Conservation (phyloP, 1,139 yeast genomes). For the Debaryomyces udenii region DNA sequence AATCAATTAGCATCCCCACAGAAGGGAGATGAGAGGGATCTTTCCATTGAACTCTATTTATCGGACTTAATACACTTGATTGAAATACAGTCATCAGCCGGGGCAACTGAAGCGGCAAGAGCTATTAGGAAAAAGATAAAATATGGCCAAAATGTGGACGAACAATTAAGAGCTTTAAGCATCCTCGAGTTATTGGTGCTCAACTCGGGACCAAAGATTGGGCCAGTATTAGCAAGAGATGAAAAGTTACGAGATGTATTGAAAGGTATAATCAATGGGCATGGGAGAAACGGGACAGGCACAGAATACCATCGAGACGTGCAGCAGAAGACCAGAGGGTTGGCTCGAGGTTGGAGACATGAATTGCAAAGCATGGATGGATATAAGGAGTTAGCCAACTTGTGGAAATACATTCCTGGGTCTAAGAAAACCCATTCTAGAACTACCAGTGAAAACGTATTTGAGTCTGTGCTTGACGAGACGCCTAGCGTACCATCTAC, state of each 20-base stretch:
- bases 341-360: slow-evolving; percentile 67
- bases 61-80: slow-evolving; percentile 44
- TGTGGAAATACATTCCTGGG: slow-evolving; percentile 44
- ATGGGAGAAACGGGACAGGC: slow-evolving; percentile 43
- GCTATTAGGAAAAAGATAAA: slow-evolving; percentile 86
- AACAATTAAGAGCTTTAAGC: slow-evolving; percentile 68
- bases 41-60: slow-evolving; percentile 38
- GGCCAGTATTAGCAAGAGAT: slow-evolving; percentile 65
- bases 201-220: slow-evolving; percentile 63
- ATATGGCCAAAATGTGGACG: slow-evolving; percentile 64
- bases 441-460: slow-evolving; percentile 17
- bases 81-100: slow-evolving; percentile 38
- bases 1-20: slow-evolving; percentile 43
- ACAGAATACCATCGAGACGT: slow-evolving; percentile 47
- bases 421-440: slow-evolving; percentile 14
- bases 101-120: slow-evolving; percentile 84
- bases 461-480: slow-evolving; percentile 20
- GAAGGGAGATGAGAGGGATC: slow-evolving; percentile 37
- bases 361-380: slow-evolving; percentile 57
- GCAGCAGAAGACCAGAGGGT: slow-evolving; percentile 43
- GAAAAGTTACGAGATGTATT: slow-evolving; percentile 70
- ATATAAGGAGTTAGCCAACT: slow-evolving; percentile 51
- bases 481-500: slow-evolving; percentile 17
- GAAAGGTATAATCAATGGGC: slow-evolving; percentile 46
- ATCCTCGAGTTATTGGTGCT: slow-evolving; percentile 74